phyloP scores from a whole-genome alignment of 495 filamentous ascomycete species.

The Diplogelasinospora grovesii region DNA sequence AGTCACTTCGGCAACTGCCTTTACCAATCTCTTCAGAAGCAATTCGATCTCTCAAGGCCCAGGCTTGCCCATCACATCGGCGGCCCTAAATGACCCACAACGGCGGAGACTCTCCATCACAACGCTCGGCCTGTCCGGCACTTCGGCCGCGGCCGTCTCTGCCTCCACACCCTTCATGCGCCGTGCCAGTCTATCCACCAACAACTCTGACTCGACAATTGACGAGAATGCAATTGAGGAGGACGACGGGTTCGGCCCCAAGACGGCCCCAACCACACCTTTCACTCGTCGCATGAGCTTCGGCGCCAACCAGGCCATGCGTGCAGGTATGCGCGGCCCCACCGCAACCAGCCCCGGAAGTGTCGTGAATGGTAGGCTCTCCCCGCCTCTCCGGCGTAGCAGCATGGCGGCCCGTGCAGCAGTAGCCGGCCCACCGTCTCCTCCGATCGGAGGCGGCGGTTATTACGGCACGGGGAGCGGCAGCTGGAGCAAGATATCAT shows the following conservation, averaged over 20 bases:
- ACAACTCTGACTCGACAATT: constrained; percentile 64
- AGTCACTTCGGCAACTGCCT: constrained; percentile 45
- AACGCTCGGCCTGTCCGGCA: constrained; percentile 73
- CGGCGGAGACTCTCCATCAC: constrained; percentile 83
- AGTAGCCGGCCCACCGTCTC: constrained; percentile 18
- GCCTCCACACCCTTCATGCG: constrained; percentile 51
- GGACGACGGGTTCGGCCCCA: constrained; percentile 49
- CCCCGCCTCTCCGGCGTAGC: constrained; percentile 21
- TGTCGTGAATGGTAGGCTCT: constrained; percentile 46
- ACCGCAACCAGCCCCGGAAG: constrained; percentile 40
- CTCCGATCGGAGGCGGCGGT: constrained; percentile 13
- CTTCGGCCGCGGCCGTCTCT: constrained; percentile 57
- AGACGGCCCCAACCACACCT: constrained; percentile 56
- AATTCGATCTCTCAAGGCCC: constrained; percentile 41
- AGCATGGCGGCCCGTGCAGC: constrained; percentile 17
- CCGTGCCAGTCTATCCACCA: constrained; percentile 69
- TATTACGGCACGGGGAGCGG: constrained; percentile 18
- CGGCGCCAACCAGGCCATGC: constrained; percentile 70
- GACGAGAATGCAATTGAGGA: constrained; percentile 90
- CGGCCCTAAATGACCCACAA: constrained; percentile 62
- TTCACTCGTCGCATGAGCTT: constrained; percentile 87
- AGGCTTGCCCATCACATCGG: constrained; percentile 59
- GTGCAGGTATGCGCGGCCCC: constrained; percentile 39
- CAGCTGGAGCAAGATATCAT: constrained; percentile 24
- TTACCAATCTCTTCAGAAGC: constrained; percentile 50